Evolutionary conservation across 2,329 filamentous ascomycete genomes (phyloP).

Genomic region (Karstenula rhodostoma): DNA sequence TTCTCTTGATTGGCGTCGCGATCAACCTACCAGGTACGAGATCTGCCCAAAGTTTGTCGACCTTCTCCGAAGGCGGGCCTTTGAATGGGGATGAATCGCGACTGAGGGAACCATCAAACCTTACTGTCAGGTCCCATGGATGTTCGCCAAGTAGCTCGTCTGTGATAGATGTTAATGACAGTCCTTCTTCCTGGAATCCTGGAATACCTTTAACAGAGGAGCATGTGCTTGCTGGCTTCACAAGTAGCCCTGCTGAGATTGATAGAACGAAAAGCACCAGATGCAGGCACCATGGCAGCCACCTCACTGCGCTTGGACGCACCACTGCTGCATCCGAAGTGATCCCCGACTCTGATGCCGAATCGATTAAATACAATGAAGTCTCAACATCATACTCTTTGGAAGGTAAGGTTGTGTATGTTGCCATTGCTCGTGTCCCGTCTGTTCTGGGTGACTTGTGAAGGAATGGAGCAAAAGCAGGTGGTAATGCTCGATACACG

Average conservation of each 20-base stretch:
- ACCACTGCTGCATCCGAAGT: not conserved
- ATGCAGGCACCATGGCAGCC: constrained; percentile 9
- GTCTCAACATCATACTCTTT: not conserved
- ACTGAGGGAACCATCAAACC: constrained; percentile 8
- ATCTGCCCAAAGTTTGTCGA: constrained; percentile 7
- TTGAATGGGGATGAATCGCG: constrained; percentile 10
- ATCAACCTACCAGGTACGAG: constrained; percentile 8
- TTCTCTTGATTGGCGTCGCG: not conserved
- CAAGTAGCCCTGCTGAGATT: constrained; percentile 4
- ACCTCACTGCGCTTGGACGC: not conserved
- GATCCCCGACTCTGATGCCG: not conserved
- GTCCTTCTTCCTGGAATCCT: not conserved
- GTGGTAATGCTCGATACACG: not conserved
- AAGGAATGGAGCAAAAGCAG: not conserved
- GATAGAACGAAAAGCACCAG: constrained; percentile 4
- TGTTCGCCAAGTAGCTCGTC: constrained; percentile 1
- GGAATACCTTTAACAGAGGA: not conserved
- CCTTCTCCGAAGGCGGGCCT: constrained; percentile 11
- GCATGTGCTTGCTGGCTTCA: not conserved
- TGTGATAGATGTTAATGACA: not conserved
- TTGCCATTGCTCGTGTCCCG: not conserved
- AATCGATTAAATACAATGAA: not conserved
- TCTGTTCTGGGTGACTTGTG: not conserved
- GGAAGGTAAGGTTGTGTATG: constrained; percentile 4
- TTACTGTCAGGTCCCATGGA: constrained; percentile 6